These are phyloP conservation scores for Scutellaria barbata DNA, from an alignment of 257 asterid species.

Conservation along the genomic window DNA sequence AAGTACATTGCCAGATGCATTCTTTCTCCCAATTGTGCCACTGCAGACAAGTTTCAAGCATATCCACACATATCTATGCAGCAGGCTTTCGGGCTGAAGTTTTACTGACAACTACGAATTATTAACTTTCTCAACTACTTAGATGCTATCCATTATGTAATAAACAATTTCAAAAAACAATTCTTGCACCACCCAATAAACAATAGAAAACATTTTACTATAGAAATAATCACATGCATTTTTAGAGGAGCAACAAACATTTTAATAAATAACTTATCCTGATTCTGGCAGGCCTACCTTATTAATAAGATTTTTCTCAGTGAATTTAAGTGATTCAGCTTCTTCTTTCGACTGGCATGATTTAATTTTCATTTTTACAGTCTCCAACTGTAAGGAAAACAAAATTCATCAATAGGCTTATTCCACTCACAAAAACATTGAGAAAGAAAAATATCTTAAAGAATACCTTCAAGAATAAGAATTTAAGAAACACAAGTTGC, in stretches of 20 bases:
- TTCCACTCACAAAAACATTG: not conserved
- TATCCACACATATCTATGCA: not conserved
- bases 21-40: slow-evolving; percentile 8
- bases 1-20: not conserved
- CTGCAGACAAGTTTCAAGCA: slow-evolving; percentile 7
- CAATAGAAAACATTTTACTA: slow-evolving; percentile 6
- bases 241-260: not conserved
- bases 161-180: not conserved
- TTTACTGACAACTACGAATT: not conserved
- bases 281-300: slow-evolving; percentile 50
- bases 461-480: slow-evolving; percentile 23
- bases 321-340: slow-evolving; percentile 74
- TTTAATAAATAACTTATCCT: not conserved
- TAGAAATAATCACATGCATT: not conserved
- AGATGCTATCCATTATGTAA: not conserved
- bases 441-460: not conserved
- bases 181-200: slow-evolving; percentile 2
- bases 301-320: slow-evolving; percentile 78
- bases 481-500: slow-evolving; percentile 18
- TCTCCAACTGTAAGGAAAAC: slow-evolving; percentile 61
- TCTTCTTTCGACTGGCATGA: slow-evolving; percentile 85
- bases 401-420: slow-evolving; percentile 23
- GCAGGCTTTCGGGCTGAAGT: slow-evolving; percentile 4
- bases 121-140: not conserved
- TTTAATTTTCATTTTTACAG: slow-evolving; percentile 59